Percentiles rank a stretch among this genome's conserved stretches.
These are phyloP conservation scores for Beauveria australis DNA, from an alignment of 2,329 filamentous ascomycete species.

Conservation along the genomic window DNA sequence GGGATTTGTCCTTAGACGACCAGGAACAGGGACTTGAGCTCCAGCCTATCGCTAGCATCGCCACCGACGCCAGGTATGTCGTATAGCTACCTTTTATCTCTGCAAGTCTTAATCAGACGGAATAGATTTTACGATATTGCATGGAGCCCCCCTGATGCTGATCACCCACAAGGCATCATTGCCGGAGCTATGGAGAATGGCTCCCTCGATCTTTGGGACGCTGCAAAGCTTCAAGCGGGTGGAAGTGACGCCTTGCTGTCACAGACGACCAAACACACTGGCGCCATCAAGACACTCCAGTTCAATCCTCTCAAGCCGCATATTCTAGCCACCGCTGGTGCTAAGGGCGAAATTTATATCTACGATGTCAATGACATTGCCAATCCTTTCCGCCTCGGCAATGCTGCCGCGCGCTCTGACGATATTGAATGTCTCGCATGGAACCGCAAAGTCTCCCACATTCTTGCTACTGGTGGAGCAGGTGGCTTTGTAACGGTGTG, in stretches of 20 bases:
- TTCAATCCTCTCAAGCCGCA: conserved; percentile 93
- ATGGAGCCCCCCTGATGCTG: conserved; percentile 76
- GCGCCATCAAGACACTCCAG: conserved; percentile 86
- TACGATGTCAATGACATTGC: conserved; percentile 87
- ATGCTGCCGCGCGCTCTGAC: conserved; percentile 78
- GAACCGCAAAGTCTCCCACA: conserved; percentile 97
- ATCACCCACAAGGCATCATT: conserved; percentile 78
- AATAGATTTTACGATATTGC: conserved; percentile 91
- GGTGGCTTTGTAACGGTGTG: conserved; percentile 96
- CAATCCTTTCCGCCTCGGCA: conserved; percentile 83
- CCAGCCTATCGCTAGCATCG: conserved; percentile 74
- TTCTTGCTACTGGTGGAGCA: conserved; percentile 85
- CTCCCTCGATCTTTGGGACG: conserved; percentile 88
- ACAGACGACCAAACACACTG: conserved; percentile 80
- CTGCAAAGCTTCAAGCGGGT: conserved; percentile 54
- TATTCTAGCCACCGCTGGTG: conserved; percentile 83
- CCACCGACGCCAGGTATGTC: conserved; percentile 76
- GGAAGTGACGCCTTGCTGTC: conserved; percentile 70
- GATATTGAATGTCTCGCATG: conserved; percentile 95
- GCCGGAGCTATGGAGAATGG: conserved; percentile 94
- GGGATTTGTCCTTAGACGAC: conserved; percentile 82
- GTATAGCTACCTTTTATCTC: background rate
- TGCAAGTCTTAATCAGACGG: background rate
- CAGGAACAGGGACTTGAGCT: conserved; percentile 71
- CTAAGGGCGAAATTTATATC: conserved; percentile 93